Base-by-base conservation (phyloP, 2,329 filamentous ascomycete species). In the Epichloe aotearoae region DNA sequence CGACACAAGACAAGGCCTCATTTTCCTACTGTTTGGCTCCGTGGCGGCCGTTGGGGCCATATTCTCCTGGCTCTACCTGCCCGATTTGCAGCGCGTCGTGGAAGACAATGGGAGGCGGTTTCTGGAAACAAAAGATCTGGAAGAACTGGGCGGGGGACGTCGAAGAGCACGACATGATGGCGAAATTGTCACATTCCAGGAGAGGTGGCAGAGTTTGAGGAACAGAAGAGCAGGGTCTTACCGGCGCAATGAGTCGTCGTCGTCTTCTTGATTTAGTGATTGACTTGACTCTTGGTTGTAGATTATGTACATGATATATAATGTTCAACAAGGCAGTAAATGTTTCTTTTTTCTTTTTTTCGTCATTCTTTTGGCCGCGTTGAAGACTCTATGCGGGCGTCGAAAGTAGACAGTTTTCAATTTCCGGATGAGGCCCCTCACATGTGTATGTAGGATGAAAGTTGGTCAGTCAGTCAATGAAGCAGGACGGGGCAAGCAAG, bases 61-160 rank as follows among this genome's bases (percentile, higher is more conserved):
- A 34, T 75, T 68, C 58, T 73, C 73, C 10, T 76, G 73, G 73
- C 72, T 71, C 1, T 77, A 75, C 52, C 61, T 77, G 20, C 74
- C 74, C 3, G 68, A 76, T 48, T 58, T 71, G 1, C 73, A 76
- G 59, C 65, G 64, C 53, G 62, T 67, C 3, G 56, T 58, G 3
- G 60, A 61, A 10, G 65, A 68, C 36, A 64, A 66, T 39, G 66
- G 63, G 8, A 63, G 63, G 56, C 61, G 57, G 19, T 61, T 64
- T 37, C 62, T 73, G 33, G 72, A 73, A 58, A 70, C 69, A 2
- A 74, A 73, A 58, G 71, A 64, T 40, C 66, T 77, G 2, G 74
- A 77, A 55, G 73, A 75, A 47, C 64, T 77, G 5, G 73, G 73
- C 14, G 73, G 73, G 74, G 74, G 74, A 1, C 62, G 71, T 10